These are phyloP conservation scores for Passiflora organensis DNA, from an alignment of 345 rosid species.

Conservation along the genomic window DNA sequence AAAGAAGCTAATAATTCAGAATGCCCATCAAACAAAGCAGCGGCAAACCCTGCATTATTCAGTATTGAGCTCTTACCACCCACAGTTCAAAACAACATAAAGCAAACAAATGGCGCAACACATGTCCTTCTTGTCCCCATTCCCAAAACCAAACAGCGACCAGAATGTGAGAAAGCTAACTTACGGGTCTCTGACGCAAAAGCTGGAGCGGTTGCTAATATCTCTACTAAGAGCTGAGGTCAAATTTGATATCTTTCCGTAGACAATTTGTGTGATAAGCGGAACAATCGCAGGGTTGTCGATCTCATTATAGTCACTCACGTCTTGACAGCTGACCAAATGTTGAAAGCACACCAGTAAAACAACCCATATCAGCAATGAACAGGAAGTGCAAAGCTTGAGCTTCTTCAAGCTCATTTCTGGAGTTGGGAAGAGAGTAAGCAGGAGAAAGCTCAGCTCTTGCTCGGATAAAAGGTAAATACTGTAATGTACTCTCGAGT, in stretches of 20 bases:
- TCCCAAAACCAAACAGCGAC: background rate
- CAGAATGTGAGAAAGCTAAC: constrained; percentile 16
- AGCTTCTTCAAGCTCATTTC: constrained; percentile 36
- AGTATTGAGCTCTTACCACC: background rate
- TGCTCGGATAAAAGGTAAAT: background rate
- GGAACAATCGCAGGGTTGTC: constrained; percentile 54
- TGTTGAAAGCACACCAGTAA: constrained; percentile 33
- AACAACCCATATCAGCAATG: constrained; percentile 34
- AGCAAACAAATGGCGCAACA: background rate
- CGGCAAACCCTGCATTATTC: background rate
- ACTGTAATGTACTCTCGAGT: no score
- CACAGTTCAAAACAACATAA: constrained; percentile 1
- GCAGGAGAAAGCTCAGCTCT: background rate
- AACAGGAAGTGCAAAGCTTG: constrained; percentile 25
- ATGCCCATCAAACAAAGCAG: background rate
- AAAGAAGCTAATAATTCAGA: background rate
- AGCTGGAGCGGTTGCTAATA: constrained; percentile 43
- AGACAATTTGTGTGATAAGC: constrained; percentile 35
- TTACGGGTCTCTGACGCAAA: constrained; percentile 76
- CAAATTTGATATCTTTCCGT: constrained; percentile 47
- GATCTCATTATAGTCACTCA: constrained; percentile 35
- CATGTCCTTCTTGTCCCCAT: background rate
- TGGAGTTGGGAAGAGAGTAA: background rate
- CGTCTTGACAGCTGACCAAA: constrained; percentile 47
- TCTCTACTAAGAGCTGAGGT: constrained; percentile 45